Evolutionary conservation across 495 filamentous ascomycete species (phyloP).

Genomic region (Talaromyces ruber): DNA sequence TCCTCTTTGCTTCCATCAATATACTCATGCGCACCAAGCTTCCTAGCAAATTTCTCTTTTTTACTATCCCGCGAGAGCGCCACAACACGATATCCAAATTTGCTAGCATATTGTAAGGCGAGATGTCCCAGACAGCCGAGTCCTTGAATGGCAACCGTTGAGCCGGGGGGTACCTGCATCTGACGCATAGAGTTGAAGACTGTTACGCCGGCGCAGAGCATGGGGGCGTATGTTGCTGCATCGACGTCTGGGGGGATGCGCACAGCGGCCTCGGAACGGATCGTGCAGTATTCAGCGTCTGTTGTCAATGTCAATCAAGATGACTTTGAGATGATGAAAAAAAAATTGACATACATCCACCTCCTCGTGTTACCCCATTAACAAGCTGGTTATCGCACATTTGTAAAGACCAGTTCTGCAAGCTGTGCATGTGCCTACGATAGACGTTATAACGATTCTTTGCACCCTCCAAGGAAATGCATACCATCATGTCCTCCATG

Average conservation of each 20-base stretch:
- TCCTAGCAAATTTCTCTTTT: constrained; percentile 50
- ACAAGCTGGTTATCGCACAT: constrained; percentile 42
- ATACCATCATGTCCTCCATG: constrained; percentile 43
- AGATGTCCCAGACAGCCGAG: constrained; percentile 62
- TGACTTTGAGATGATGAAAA: neutral
- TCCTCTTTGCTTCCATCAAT: constrained; percentile 52
- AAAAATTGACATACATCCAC: constrained; percentile 31
- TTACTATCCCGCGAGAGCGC: constrained; percentile 47
- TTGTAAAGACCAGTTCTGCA: constrained; percentile 44
- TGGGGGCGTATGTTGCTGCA: constrained; percentile 52
- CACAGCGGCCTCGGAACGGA: constrained; percentile 56
- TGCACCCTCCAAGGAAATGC: neutral
- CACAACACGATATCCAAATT: constrained; percentile 57
- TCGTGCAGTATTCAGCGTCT: constrained; percentile 54
- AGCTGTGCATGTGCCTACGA: constrained; percentile 27
- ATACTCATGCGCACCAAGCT: constrained; percentile 62
- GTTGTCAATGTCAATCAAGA: neutral
- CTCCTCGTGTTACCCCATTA: constrained; percentile 44
- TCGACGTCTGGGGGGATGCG: constrained; percentile 49
- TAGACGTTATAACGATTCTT: neutral
- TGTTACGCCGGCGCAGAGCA: constrained; percentile 66
- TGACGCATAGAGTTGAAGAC: constrained; percentile 64
- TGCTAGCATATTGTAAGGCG: constrained; percentile 56
- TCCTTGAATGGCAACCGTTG: constrained; percentile 54
- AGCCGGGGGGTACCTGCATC: constrained; percentile 47